Evolutionary conservation across 2,329 filamentous ascomycete genomes (phyloP).

Genomic region (Chrysoporthe deuterocubensis): DNA sequence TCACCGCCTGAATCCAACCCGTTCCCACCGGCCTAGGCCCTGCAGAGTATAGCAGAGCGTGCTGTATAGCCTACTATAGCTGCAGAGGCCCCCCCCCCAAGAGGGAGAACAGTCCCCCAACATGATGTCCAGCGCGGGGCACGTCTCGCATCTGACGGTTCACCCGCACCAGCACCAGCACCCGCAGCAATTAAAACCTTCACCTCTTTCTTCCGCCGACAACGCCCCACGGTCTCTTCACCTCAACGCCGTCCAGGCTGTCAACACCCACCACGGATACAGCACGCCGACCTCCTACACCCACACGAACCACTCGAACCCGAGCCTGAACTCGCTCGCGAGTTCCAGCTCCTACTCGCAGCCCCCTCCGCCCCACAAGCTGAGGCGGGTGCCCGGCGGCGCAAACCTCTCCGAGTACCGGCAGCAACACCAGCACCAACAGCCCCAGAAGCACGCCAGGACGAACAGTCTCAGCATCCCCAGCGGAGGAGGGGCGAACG

Average conservation of each 20-base stretch:
- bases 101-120: not conserved
- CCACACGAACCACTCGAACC: conserved; percentile 18
- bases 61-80: not conserved
- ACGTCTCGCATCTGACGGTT: conserved; percentile 4
- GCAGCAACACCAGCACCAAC: conserved; percentile 10
- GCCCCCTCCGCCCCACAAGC: conserved; percentile 22
- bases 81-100: not conserved
- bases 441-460: conserved; percentile 42
- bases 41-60: not conserved
- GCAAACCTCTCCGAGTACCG: conserved; percentile 55
- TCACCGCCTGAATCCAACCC: not conserved
- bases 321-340: conserved; percentile 4
- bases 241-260: conserved; percentile 29
- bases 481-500: conserved; percentile 11
- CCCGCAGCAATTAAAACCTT: conserved; percentile 18
- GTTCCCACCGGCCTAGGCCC: not conserved
- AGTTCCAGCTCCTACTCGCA: conserved; percentile 18
- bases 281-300: conserved; percentile 20
- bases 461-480: conserved; percentile 61
- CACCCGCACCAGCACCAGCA: not conserved
- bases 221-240: conserved; percentile 26
- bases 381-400: conserved; percentile 32
- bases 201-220: conserved; percentile 28
- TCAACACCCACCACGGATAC: conserved; percentile 24
- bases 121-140: conserved; percentile 29